Percentiles rank a stretch among this genome's conserved stretches.
These are phyloP conservation scores for Theobroma cacao DNA, from an alignment of 345 rosid genomes.

Conservation along the genomic window DNA sequence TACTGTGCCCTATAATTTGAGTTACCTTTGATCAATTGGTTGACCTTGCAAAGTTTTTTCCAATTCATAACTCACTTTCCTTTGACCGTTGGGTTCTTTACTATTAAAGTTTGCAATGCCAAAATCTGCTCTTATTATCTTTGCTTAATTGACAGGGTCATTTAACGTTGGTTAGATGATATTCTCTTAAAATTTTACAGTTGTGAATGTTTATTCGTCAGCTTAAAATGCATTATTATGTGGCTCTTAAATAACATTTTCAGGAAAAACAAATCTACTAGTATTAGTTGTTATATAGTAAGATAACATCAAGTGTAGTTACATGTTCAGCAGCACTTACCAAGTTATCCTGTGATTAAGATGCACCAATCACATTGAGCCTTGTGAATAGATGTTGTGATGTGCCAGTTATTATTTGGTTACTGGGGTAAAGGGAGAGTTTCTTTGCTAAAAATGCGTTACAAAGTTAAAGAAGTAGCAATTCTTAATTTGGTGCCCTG, in stretches of 20 bases:
- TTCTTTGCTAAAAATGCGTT: too few relatives aligned
- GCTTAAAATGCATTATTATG: neutral
- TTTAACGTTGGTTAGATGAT: neutral
- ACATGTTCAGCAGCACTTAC: neutral
- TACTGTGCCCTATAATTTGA: neutral
- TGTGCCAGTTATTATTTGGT: neutral
- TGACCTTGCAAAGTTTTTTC: neutral
- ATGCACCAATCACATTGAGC: neutral
- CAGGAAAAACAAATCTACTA: neutral
- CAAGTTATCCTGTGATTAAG: neutral
- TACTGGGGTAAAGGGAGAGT: too few relatives aligned
- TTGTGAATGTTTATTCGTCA: neutral
- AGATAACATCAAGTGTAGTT: neutral
- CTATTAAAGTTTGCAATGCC: neutral
- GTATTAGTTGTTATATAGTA: neutral
- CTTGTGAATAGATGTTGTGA: neutral
- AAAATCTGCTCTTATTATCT: neutral
- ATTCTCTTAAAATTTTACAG: neutral
- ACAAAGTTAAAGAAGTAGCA: too few relatives aligned
- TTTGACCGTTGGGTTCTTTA: neutral
- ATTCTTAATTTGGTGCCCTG: too few relatives aligned
- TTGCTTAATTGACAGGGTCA: neutral
- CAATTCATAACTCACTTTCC: neutral
- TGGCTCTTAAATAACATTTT: neutral
- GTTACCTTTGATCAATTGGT: neutral